Evolutionary conservation across 495 filamentous ascomycete species (phyloP), one percentile per base, ranked within the genome.

Genomic region (Beverwykella pulmonaria): DNA sequence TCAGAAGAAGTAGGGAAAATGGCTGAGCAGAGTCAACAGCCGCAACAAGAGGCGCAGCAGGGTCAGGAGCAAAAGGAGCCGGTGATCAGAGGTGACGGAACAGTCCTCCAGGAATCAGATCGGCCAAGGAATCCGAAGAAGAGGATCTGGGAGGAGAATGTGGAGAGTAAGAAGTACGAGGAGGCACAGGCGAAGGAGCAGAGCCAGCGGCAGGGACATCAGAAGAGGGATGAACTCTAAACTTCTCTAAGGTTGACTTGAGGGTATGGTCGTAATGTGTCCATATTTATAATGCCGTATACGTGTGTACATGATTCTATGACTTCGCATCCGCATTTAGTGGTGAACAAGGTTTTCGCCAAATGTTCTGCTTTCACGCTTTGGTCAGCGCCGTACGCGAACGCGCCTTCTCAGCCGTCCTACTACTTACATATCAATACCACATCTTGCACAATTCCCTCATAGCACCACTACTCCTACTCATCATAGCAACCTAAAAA

Each of bases 71-170:
- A 72, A 69, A 75, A 81, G 23, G 71, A 76, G 44, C 64, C 57
- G 20, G 58, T 70, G 55, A 47, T 68, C 29, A 71, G 77, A 54
- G 78, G 73, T 2, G 80, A 80, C 48, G 81, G 81, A 0, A 76
- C 71, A 30, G 65, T 75, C 32, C 54, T 79, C 47, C 26, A 72
- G 56, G 71, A 75, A 27, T 59, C 49, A 14, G 75, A 76, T 69
- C 68, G 74, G 23, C 80, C 82, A 53, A 79, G 81, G 27, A 93
- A 93, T 78, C 82, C 89, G 17, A 93, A 89, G 80, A 97, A 96
- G 79, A 80, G 91, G 75, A 90, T 93, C 86, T 92, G 87, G 82
- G 90, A 94, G 75, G 86, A 86, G 63, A 84, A 83, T 49, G 73
- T 71, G 41, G 75, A 75, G 70, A 62, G 67, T 39, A 57, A 22